Evolutionary conservation across 768 basidiomycete genomes (phyloP), one percentile per base, ranked within the genome.

Genomic region (Tulasnella sp.): DNA sequence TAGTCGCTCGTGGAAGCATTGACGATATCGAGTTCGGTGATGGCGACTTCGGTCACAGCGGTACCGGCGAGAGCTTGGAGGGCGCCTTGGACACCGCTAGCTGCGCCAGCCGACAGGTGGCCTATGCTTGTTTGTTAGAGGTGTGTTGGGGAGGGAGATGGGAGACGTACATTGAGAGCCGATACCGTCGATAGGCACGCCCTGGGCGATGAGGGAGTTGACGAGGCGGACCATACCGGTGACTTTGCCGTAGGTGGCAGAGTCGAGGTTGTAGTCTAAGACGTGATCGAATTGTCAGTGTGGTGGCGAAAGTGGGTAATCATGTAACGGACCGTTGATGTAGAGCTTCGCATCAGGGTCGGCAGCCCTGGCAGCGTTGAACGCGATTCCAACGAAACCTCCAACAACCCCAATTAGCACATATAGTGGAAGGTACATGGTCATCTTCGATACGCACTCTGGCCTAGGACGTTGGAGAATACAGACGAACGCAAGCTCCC

Each of bases 381-480:
- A 78, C n/a, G 78, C 77, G 58, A 77, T 73, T 31, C 69, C 69
- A 63, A 80, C 72, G 65, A 77, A 78, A 45, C 71, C 70, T 54
- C 11, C 21, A 12, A 15, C 12, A 11, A 21, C 11, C 11, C 11
- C 43, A 21, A 12, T 46, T 11, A 46, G 43, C 21, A 11, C 11
- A 11, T 25, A 21, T 9, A 21, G 11, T 46, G 43, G 11, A 11
- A 11, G 43, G 21, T 9, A 21, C 14, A 46, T 9, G 43, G 23
- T 9, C 11, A 46, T 11, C 11, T 11, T 11, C 11, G 11, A 25
- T 42, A 9, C 41, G 32, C 17, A 54, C 35, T 32, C 66, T 73
- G 56, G 58, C 76, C 75, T 19, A 79, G 67, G 41, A 76, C 74
- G 54, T 74, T 73, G 51, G 25, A 41, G 53, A 55, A 55, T 23